phyloP scores from a whole-genome alignment of 352 stramenopile species.

The Globisporangium barbulae region DNA sequence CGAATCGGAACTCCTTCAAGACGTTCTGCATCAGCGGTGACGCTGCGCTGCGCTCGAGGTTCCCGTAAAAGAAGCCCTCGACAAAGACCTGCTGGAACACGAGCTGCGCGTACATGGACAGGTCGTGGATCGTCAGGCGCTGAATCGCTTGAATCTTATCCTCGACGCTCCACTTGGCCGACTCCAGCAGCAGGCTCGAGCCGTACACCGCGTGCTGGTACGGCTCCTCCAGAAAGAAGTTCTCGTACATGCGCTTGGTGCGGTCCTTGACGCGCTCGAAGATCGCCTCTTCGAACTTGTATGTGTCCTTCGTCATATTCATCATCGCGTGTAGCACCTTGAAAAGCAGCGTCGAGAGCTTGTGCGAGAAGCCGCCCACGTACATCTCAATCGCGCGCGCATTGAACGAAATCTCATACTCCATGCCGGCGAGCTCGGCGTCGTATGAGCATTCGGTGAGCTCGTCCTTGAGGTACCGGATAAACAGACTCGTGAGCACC shows the following conservation, averaged over 20 bases:
- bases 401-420: constrained; percentile 69
- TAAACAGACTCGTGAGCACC: constrained; percentile 72
- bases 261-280: constrained; percentile 87
- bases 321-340: constrained; percentile 61
- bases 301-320: constrained; percentile 41
- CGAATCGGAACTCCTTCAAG: constrained; percentile 37
- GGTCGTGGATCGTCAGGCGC: constrained; percentile 43
- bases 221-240: constrained; percentile 86
- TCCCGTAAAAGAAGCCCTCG: constrained; percentile 73
- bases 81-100: constrained; percentile 75
- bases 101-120: constrained; percentile 45
- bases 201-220: constrained; percentile 90
- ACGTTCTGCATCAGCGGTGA: constrained; percentile 42
- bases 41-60: constrained; percentile 35
- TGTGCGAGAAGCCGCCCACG: constrained; percentile 89
- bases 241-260: constrained; percentile 80
- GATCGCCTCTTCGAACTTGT: constrained; percentile 54
- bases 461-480: constrained; percentile 79
- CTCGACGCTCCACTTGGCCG: constrained; percentile 74
- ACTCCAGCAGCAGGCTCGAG: constrained; percentile 71
- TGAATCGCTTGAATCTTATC: constrained; percentile 82
- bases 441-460: constrained; percentile 82
- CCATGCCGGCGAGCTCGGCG: constrained; percentile 71
- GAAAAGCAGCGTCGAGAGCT: constrained; percentile 77
- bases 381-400: constrained; percentile 73